Evolutionary conservation across 257 asterid genomes (phyloP).

Genomic region (Fraxinus quadrangulata): DNA sequence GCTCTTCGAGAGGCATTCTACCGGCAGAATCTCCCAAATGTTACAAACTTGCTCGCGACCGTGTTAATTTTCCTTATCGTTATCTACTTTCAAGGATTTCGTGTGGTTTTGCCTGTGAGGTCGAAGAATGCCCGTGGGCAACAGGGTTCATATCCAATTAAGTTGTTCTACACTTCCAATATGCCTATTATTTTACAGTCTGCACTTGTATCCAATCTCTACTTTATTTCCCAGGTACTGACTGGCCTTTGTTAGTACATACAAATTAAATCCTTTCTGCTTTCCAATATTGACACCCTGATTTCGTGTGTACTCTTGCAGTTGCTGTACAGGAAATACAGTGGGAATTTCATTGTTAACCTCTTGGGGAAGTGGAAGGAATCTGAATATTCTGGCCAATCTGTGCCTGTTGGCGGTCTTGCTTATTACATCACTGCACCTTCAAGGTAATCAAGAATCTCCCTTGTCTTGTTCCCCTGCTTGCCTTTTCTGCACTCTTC

Average conservation of each 20-base stretch:
- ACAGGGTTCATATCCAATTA: constrained; percentile 91
- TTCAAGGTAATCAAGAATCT: constrained; percentile 45
- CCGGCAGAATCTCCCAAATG: constrained; percentile 91
- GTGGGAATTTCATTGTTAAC: constrained; percentile 74
- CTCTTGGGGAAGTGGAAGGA: constrained; percentile 86
- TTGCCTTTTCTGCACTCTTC: not conserved
- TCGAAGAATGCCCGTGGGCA: constrained; percentile 95
- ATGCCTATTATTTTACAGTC: constrained; percentile 89
- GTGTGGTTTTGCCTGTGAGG: constrained; percentile 85
- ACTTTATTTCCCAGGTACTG: constrained; percentile 81
- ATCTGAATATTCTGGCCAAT: constrained; percentile 84
- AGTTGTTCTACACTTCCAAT: constrained; percentile 82
- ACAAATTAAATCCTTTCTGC: not conserved
- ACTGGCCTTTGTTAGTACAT: not conserved
- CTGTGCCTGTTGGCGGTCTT: constrained; percentile 84
- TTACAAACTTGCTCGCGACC: constrained; percentile 81
- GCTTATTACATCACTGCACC: constrained; percentile 93
- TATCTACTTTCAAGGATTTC: constrained; percentile 88
- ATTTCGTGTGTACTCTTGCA: constrained; percentile 30
- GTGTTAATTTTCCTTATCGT: constrained; percentile 81
- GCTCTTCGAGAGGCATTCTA: constrained; percentile 85
- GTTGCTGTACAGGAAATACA: constrained; percentile 71
- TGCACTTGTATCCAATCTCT: constrained; percentile 79
- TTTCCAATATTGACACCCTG: not conserved
- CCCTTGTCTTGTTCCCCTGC: not conserved